These are phyloP conservation scores for Leishmania tarentolae DNA, from an alignment of 208 protist species.

Conservation along the genomic window DNA sequence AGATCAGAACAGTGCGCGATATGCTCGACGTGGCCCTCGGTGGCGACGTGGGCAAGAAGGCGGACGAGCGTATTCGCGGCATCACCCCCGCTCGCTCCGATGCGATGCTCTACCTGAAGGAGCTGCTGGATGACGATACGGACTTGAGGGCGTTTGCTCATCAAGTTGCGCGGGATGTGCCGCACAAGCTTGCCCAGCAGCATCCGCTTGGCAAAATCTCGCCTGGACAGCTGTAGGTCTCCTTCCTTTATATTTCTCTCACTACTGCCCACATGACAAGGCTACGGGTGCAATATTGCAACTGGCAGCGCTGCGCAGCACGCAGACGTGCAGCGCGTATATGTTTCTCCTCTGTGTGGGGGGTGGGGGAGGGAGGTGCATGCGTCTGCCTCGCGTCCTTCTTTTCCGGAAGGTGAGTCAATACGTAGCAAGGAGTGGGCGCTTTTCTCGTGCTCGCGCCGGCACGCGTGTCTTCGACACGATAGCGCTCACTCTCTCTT, in stretches of 20 bases:
- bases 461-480: background rate
- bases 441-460: background rate
- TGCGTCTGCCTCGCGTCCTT: background rate
- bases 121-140: conserved; percentile 89
- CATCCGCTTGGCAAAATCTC: conserved; percentile 66
- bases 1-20: conserved; percentile 72
- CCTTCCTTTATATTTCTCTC: background rate
- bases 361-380: background rate
- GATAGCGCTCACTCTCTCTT: background rate
- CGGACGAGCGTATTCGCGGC: conserved; percentile 66
- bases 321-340: background rate
- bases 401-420: background rate
- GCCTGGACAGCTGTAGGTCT: conserved; percentile 57
- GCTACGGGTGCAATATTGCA: background rate
- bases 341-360: background rate
- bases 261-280: background rate
- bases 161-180: conserved; percentile 70
- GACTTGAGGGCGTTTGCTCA: conserved; percentile 71
- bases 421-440: background rate
- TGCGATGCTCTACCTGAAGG: conserved; percentile 83
- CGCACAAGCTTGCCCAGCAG: conserved; percentile 56
- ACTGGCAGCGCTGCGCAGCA: background rate
- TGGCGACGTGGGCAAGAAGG: conserved; percentile 73
- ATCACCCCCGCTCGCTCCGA: conserved; percentile 61
- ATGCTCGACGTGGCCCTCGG: conserved; percentile 88